Conservation (phyloP, 306 rosid species). For the Begonia loranthoides region DNA sequence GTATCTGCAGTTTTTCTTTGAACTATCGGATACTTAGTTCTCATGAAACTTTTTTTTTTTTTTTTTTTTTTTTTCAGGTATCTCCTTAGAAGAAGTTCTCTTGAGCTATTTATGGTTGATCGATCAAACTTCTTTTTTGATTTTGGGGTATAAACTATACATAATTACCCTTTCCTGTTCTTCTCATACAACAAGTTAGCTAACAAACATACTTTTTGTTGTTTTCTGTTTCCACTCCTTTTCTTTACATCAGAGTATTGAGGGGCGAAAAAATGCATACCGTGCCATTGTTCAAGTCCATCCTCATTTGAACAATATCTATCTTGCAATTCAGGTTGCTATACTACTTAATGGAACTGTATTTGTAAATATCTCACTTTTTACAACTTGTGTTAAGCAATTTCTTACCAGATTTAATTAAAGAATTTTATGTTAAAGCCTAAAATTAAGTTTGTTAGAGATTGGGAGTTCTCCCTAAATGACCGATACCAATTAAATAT, state of each 20-base stretch:
- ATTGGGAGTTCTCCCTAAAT: no score
- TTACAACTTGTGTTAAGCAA: background rate
- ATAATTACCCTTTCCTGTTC: slow-evolving; percentile 3
- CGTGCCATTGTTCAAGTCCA: slow-evolving; percentile 92
- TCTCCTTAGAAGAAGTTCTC: slow-evolving; percentile 92
- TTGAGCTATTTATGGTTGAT: slow-evolving; percentile 91
- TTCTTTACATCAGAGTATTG: slow-evolving; percentile 44
- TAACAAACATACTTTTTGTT: slow-evolving; percentile 5
- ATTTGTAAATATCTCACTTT: background rate
- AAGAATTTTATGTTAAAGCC: background rate
- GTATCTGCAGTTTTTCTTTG: no score
- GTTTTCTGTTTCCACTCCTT: background rate
- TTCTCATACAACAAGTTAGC: no score
- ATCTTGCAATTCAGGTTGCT: slow-evolving; percentile 87
- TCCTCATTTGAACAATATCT: slow-evolving; percentile 73
- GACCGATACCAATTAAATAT: no score
- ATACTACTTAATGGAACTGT: slow-evolving; percentile 2
- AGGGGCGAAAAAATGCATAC: slow-evolving; percentile 82
- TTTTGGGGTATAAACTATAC: slow-evolving; percentile 51
- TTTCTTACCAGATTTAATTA: background rate
- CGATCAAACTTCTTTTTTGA: slow-evolving; percentile 93
- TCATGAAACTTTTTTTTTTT: background rate
- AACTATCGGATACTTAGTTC: background rate
- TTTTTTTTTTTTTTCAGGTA: slow-evolving; percentile 32
- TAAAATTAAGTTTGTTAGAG: no score